Evolutionary conservation across 345 rosid genomes (phyloP), one percentile per base, ranked within the genome.

Genomic region (Euphorbia tirucalli): DNA sequence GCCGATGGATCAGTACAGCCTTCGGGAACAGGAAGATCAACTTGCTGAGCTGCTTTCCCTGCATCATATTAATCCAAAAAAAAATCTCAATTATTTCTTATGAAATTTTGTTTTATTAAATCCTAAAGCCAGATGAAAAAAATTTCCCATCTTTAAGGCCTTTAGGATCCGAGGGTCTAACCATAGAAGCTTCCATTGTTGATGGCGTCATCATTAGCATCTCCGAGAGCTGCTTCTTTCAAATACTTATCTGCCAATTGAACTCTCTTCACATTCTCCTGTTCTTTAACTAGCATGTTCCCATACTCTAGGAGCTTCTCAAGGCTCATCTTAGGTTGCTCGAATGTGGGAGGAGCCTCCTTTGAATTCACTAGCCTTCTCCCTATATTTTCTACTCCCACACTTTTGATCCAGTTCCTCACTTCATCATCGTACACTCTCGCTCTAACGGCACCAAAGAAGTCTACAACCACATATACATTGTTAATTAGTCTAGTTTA

Each of bases 341-440:
- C 83, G n/a, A 87, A 87, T 4, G 80, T 79, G 4, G 88, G 90
- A 63, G 87, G 87, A 50, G 78, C 87, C 22, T 84, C 87, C 76
- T 72, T 84, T 6, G 88, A 81, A 70, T 84, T 87, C 76, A 85
- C 88, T 0, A 83, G 88, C 74, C 65, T 79, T 55, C 61, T 83
- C 22, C 90, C 87, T 0, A 87, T 50, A 1, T 68, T 79, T 61
- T 81, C 85, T 0, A 85, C 83, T 46, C 90, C 87, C 7, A 85
- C 24, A 24, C 65, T 72, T 1, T 73, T 48, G 5, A 87, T 49
- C 90, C 90, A 87, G 19, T 44, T 72, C 78, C 87, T 83, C 44
- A 87, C 88, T 80, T 87, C 88, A 19, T 87, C 82, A n/a, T 87
- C 90, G 2, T 87, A 87, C 52, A 83, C 77, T 79, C 90, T 84